Evolutionary conservation across 2,329 filamentous ascomycete species (phyloP).

Genomic region (Helotiales sp.): DNA sequence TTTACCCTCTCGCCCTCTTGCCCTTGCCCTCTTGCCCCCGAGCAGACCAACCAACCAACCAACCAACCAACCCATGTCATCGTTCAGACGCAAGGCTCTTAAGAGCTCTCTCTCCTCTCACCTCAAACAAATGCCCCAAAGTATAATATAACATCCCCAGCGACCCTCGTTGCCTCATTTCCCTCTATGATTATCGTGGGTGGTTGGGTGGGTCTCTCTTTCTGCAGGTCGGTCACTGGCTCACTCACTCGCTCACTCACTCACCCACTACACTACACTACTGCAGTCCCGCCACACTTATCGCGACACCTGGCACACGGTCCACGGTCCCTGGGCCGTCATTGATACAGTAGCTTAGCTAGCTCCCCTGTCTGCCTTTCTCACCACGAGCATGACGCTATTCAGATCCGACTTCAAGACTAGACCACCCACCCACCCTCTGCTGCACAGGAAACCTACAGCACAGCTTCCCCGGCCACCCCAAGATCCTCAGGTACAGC

Average conservation of each 20-base stretch:
- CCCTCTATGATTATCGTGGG: not conserved
- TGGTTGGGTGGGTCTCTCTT: no score
- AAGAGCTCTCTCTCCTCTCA: not conserved
- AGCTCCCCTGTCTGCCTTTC: no score
- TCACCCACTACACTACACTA: no score
- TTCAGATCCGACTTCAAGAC: not conserved
- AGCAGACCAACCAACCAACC: slow-evolving; percentile 1
- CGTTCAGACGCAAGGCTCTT: not conserved
- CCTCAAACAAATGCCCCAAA: not conserved
- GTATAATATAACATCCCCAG: no score
- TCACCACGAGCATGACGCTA: slow-evolving; percentile 9
- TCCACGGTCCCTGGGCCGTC: not conserved
- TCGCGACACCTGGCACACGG: not conserved
- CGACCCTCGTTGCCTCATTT: not conserved
- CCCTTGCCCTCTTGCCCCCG: not conserved
- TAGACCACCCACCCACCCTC: no score
- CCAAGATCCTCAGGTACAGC: not conserved
- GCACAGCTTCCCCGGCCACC: not conserved
- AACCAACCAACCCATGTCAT: slow-evolving; percentile 1
- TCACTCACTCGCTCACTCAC: no score
- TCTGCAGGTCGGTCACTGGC: not conserved
- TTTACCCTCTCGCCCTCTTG: no score
- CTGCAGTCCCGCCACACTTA: not conserved
- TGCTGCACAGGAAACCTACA: not conserved
- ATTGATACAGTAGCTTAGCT: no score